Percentiles rank a stretch among this genome's conserved stretches.
Conservation (phyloP, 2,329 filamentous ascomycete species). For the Ascochyta viciae-villosae region DNA sequence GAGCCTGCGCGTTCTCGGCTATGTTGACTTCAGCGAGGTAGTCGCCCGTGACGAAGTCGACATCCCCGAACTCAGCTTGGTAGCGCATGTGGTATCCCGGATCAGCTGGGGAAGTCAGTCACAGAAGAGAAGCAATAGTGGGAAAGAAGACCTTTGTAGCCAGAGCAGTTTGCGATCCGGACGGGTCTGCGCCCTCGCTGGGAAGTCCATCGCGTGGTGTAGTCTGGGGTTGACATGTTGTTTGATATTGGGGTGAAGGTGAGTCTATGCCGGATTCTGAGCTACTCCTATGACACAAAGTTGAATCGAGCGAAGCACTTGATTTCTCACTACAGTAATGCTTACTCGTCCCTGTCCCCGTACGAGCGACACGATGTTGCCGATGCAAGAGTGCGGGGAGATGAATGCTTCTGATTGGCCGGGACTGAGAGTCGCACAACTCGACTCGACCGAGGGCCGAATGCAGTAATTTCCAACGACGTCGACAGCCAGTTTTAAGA, state of each 20-base stretch:
- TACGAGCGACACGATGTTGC: neutral
- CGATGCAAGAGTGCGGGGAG: constrained; percentile 14
- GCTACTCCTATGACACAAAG: no score
- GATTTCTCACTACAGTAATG: neutral
- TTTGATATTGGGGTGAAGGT: neutral
- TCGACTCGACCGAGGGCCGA: constrained; percentile 34
- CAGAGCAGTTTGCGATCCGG: constrained; percentile 50
- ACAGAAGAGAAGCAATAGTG: neutral
- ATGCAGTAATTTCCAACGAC: neutral
- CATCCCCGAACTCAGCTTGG: constrained; percentile 45
- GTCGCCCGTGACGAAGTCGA: constrained; percentile 53
- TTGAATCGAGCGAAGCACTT: no score
- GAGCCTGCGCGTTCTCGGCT: constrained; percentile 54
- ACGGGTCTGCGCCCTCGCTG: constrained; percentile 43
- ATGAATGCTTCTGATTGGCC: constrained; percentile 26
- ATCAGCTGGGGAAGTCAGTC: constrained; percentile 36
- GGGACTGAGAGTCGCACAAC: constrained; percentile 17
- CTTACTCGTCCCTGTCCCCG: neutral
- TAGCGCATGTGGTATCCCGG: constrained; percentile 48
- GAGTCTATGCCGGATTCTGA: no score
- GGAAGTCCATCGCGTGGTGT: constrained; percentile 35
- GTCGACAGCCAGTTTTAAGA: neutral
- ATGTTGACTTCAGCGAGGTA: constrained; percentile 56
- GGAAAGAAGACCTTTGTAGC: constrained; percentile 35
- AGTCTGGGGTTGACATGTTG: constrained; percentile 26